Evolutionary conservation across 1,284 basidiomycete genomes (phyloP).

Genomic region (Boletus calvinii): DNA sequence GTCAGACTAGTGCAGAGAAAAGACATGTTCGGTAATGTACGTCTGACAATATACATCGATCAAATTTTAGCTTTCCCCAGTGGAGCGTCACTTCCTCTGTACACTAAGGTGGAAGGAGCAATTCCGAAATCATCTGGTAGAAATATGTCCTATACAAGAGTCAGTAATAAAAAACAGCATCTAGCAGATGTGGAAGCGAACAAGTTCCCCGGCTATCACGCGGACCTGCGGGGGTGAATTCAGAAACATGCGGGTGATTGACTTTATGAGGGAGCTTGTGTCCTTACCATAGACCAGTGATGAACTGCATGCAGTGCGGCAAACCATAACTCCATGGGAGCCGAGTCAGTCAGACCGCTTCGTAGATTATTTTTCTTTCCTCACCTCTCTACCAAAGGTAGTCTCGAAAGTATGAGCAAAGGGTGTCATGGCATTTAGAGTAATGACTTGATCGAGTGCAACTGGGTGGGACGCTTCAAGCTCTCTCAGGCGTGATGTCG

Average conservation of each 20-base stretch:
- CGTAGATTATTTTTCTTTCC: slow-evolving; percentile 14
- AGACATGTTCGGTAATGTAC: slow-evolving; percentile 13
- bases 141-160: slow-evolving; percentile 50
- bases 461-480: slow-evolving; percentile 43
- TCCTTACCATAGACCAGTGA: slow-evolving; percentile 79
- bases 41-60: slow-evolving; percentile 7
- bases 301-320: slow-evolving; percentile 79
- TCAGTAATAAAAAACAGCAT: slow-evolving; percentile 13
- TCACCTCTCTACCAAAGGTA: slow-evolving; percentile 79
- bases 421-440: slow-evolving; percentile 76
- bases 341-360: slow-evolving; percentile 9
- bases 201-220: slow-evolving; percentile 77
- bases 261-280: slow-evolving; percentile 2
- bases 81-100: slow-evolving; percentile 51
- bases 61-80: slow-evolving; percentile 47
- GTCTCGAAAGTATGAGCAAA: slow-evolving; percentile 69
- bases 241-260: slow-evolving; percentile 11
- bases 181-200: slow-evolving; percentile 35
- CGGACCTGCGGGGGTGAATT: slow-evolving; percentile 52
- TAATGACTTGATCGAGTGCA: slow-evolving; percentile 55
- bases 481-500: slow-evolving; percentile 56
- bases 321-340: slow-evolving; percentile 71
- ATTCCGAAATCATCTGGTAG: slow-evolving; percentile 76
- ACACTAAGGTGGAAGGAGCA: slow-evolving; percentile 76
- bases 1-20: neutral